Evolutionary conservation across 108 stramenopile species (phyloP).

Genomic region (Nannochloropsis salina): DNA sequence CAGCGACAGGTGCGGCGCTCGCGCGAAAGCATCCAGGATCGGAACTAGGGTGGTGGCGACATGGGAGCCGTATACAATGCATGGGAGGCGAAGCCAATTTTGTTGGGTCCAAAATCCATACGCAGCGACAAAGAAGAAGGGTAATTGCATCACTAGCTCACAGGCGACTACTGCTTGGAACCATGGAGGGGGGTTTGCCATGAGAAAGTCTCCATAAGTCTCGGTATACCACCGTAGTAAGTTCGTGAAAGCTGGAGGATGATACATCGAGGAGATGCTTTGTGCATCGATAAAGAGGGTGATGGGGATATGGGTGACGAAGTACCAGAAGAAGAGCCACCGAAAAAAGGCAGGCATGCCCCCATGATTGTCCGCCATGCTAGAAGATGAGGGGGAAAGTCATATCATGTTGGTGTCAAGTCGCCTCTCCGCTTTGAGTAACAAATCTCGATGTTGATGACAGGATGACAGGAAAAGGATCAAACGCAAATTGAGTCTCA

Average conservation of each 20-base stretch:
- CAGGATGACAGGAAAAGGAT: too few relatives aligned
- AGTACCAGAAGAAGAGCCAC: slow-evolving; percentile 60
- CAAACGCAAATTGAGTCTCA: too few relatives aligned
- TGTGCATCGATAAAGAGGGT: slow-evolving; percentile 69
- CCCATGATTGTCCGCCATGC: slow-evolving; percentile 53
- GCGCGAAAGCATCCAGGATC: slow-evolving; percentile 52
- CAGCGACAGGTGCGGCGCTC: background rate
- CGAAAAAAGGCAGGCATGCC: slow-evolving; percentile 47
- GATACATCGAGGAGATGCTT: slow-evolving; percentile 59
- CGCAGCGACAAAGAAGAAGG: slow-evolving; percentile 69
- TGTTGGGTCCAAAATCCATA: slow-evolving; percentile 43
- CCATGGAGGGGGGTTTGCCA: slow-evolving; percentile 35
- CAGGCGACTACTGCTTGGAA: slow-evolving; percentile 60
- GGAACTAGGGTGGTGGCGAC: slow-evolving; percentile 72
- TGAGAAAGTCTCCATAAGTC: slow-evolving; percentile 43
- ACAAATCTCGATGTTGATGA: too few relatives aligned
- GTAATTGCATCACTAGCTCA: slow-evolving; percentile 68
- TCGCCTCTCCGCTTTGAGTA: too few relatives aligned
- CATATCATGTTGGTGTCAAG: slow-evolving; percentile 25
- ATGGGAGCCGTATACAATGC: slow-evolving; percentile 59
- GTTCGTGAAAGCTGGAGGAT: slow-evolving; percentile 60
- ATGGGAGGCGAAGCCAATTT: slow-evolving; percentile 49
- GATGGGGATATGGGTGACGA: slow-evolving; percentile 72
- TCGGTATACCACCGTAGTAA: slow-evolving; percentile 61
- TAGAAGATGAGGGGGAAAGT: slow-evolving; percentile 69